Evolutionary conservation across 1,139 yeast genomes (phyloP), one percentile per base, ranked within the genome.

Genomic region (Pichia terricola): DNA sequence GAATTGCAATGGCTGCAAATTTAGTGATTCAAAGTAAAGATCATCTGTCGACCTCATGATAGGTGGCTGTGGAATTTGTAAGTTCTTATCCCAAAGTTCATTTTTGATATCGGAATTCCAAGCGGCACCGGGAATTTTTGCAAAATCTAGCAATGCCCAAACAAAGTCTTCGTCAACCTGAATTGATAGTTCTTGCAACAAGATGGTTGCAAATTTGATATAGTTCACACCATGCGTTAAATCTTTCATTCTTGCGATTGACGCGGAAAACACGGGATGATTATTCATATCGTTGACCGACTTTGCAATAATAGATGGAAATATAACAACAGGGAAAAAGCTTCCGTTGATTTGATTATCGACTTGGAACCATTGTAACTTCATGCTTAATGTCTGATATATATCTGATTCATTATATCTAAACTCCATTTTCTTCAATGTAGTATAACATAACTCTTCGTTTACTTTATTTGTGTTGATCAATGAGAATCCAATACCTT

Each of bases 111-210:
- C 54, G 38, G 64, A 64, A 50, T 76, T 77, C 85, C 91, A 80
- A 27, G 78, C 68, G 2, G 88, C 87, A 4, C 88, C 88, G 1
- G 72, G 87, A 59, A 72, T 70, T 53, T 80, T 80, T 8, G 82
- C 70, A 57, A 88, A 88, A 44, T 89, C 96, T 42, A 89, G 62
- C 45, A 89, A 61, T 0, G 95, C 88, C 63, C 82, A 81, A 54
- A 91, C 63, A 62, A 94, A 88, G 60, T 89, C 96, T 62, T 94
- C 98, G 61, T 94, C 98, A 42, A 91, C 74, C 57, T 91, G 97
- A 44, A 91, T 66, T 0, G 96, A 81, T 75, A 94, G 75, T 59
- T 91, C 96, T 64, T 94, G 98, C 44, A 94, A 63, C 47, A 94
- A 66, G 2, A 86, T 59, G 0, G 98, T 89, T 0, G 96, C 96